Evolutionary conservation across 2,329 filamentous ascomycete genomes (phyloP), one percentile per base, ranked within the genome.

Genomic region (Cephalotrichum gorgonifer): DNA sequence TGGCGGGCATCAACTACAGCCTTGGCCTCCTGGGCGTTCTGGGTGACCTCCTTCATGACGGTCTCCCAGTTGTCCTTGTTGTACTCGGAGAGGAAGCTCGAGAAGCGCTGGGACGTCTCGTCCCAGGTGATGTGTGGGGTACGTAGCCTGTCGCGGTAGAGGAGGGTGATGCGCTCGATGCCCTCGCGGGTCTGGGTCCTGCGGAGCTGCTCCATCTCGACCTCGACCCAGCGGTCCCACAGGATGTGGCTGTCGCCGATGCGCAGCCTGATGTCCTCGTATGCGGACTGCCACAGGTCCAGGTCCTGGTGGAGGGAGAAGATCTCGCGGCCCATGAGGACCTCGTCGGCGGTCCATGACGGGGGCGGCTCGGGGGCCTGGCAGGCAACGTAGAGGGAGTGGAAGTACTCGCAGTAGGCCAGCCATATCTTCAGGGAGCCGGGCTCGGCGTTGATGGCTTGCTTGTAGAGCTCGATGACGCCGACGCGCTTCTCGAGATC

Each of bases 81-180:
- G 61, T 86, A 85, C 47, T 81, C 79, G 47, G 84, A 84, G 31
- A 89, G 68, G 57, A 91, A 88, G 28, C 75, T 79, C 47, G 86
- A 89, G 60, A 86, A 89, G 58, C 76, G 76, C 56, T 86, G 81
- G 39, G 83, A 83, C 0, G 87, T 91, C 31, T 84, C 75, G 47
- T 86, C 79, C 82, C 86, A 90, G 20, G 79, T 79, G 2, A 79
- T 69, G 58, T 93, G 88, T 1, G 87, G 86, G n/a, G 78, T 77
- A 53, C 75, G 69, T 6, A 94, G 72, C 39, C 88, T 80, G 56
- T 85, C 76, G 54, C 81, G 73, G 63, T 85, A 91, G 41, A 88
- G 74, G 44, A 78, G 75, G 26, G 79, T 81, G 57, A 91, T 77
- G 58, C 78, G 78, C 53, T 78, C 74, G 15, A 87, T 71, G 62